Percentiles rank a stretch among this genome's conserved stretches.
phyloP scores from a whole-genome alignment of 1,139 yeast genomes.

The Schizosaccharomyces versatilis region DNA sequence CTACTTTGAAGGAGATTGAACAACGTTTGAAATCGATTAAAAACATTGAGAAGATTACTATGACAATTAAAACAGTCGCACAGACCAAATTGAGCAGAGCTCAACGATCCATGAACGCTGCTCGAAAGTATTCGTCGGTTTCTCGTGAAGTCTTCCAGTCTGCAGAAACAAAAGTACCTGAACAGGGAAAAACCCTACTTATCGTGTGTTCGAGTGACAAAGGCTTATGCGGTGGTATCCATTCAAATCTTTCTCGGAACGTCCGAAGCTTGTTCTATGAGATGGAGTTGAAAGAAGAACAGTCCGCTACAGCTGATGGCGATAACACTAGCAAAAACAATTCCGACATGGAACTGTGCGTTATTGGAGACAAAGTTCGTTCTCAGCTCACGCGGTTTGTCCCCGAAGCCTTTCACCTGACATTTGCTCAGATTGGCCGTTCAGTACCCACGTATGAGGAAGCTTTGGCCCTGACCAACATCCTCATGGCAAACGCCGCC shows the following conservation, averaged over 20 bases:
- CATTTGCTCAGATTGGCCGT: slow-evolving; percentile 82
- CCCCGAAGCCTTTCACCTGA: slow-evolving; percentile 43
- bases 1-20: slow-evolving; percentile 96
- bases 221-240: slow-evolving; percentile 97
- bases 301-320: slow-evolving; percentile 15
- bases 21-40: slow-evolving; percentile 92
- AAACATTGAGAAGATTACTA: slow-evolving; percentile 96
- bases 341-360: slow-evolving; percentile 34
- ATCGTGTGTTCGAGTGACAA: slow-evolving; percentile 88
- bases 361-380: slow-evolving; percentile 88
- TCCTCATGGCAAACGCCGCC: slow-evolving; percentile 36
- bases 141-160: slow-evolving; percentile 59
- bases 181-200: slow-evolving; percentile 40
- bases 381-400: slow-evolving; percentile 70
- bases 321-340: slow-evolving; percentile 34
- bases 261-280: slow-evolving; percentile 29
- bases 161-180: slow-evolving; percentile 49
- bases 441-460: slow-evolving; percentile 87
- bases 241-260: slow-evolving; percentile 77
- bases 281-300: slow-evolving; percentile 3
- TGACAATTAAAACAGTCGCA: slow-evolving; percentile 98
- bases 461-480: slow-evolving; percentile 74
- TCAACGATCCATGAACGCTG: slow-evolving; percentile 78
- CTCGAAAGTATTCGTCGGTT: slow-evolving; percentile 65
- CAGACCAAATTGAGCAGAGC: slow-evolving; percentile 92